Base-by-base conservation (phyloP, 2,329 filamentous ascomycete genomes). In the Corynespora cassiicola region DNA sequence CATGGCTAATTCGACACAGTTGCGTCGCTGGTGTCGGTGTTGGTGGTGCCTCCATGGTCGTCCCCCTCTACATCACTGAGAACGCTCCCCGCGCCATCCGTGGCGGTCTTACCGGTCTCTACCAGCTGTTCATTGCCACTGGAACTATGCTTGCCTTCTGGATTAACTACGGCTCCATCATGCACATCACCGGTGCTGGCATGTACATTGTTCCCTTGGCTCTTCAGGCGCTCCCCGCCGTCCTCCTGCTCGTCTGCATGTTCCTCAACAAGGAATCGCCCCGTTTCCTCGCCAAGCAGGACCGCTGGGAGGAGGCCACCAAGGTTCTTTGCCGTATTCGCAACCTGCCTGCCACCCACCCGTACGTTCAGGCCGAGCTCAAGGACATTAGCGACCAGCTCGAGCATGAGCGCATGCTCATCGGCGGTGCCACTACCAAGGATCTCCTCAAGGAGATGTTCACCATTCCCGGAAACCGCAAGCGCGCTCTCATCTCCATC, bases 241-340 rank as follows among this genome's bases (percentile, higher is more conserved):
- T 81, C 5, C 66, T 85, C 16, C 73, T 88, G 10, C 70, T 85
- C 19, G 20, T 72, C 11, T 80, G 81, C 49, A 86, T 88, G 75
- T 58, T 79, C 2, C 62, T 84, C 33, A 85, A 82, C 56, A 78
- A 80, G 54, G 84, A 87, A 54, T 84, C 81, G 6, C 84, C 85
- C 10, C 77, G 85, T 50, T 88, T 81, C 79, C 77, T 85, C 16
- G 85, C 84, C 16, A 80, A 82, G 50, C 76, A 81, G 53, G 84
- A 87, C 52, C 76, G 83, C 47, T 87, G 83, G 83, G 84, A 88
- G 43, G 72, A 84, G 25, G 81, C 85, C 2, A 78, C 75, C 3
- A 44, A 42, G 0, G 77, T 82, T 12, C 74, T 89, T 6, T 73
- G 77, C 14, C 71, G 65, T 23, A 73, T 88, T 25, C 78, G 84